Conservation (phyloP, 371 early-diverging fungal genomes). For the Mortierella sp. region DNA sequence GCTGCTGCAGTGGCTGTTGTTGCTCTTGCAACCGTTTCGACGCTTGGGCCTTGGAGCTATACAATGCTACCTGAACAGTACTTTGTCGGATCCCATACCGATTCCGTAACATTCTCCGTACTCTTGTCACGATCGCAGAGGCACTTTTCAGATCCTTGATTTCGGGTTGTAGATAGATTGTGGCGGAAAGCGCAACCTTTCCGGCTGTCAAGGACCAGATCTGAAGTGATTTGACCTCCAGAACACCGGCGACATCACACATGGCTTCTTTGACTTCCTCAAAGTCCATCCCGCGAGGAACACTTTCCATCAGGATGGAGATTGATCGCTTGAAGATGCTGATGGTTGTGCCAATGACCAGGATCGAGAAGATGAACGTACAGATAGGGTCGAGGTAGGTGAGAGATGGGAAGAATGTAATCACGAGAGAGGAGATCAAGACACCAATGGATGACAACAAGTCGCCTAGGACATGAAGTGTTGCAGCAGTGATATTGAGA, state of each 20-base stretch:
- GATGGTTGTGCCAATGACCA: constrained; percentile 81
- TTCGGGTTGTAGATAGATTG: constrained; percentile 43
- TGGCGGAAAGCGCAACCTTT: constrained; percentile 20
- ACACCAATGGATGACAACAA: constrained; percentile 89
- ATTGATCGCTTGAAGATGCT: constrained; percentile 62
- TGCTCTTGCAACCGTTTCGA: background rate
- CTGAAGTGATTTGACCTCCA: constrained; percentile 44
- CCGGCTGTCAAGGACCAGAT: constrained; percentile 49
- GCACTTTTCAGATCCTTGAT: constrained; percentile 18
- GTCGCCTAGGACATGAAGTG: constrained; percentile 88
- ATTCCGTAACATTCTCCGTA: constrained; percentile 19
- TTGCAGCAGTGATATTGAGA: constrained; percentile 79
- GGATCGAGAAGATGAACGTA: constrained; percentile 83
- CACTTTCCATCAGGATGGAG: constrained; percentile 68
- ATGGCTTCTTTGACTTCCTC: constrained; percentile 45
- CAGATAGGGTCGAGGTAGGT: constrained; percentile 88
- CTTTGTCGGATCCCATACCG: constrained; percentile 33
- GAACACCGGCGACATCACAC: constrained; percentile 40
- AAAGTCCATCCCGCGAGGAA: constrained; percentile 24
- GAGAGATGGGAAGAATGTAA: constrained; percentile 72
- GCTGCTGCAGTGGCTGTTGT: background rate
- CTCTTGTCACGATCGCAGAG: constrained; percentile 10
- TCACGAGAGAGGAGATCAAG: constrained; percentile 80
- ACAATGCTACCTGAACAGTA: constrained; percentile 41
- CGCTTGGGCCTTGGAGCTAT: background rate